A percentile compares a stretch with the other conserved stretches of the same genome.
Evolutionary conservation across 352 stramenopile genomes (phyloP).

Genomic region (Phytophthora megakarya): DNA sequence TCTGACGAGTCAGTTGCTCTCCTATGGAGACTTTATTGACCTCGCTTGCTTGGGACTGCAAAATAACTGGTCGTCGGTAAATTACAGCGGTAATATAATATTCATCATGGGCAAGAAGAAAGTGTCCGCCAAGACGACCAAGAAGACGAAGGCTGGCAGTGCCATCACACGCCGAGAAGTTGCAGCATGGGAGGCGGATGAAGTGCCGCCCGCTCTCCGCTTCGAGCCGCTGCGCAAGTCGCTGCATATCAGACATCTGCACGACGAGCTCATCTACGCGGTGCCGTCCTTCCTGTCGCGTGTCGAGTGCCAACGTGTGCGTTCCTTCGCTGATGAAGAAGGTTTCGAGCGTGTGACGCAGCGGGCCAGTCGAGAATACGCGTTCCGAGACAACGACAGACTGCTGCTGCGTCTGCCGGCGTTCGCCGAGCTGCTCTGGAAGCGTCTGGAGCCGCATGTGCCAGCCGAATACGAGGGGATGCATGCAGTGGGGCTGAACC

Average conservation of each 20-base stretch:
- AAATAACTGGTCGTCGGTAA: too few relatives aligned
- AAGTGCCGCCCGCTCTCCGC: slow-evolving; percentile 46
- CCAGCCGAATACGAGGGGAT: slow-evolving; percentile 64
- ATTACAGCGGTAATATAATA: too few relatives aligned
- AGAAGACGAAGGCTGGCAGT: slow-evolving; percentile 26
- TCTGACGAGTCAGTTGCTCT: not conserved
- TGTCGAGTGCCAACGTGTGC: slow-evolving; percentile 62
- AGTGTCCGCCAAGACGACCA: slow-evolving; percentile 8
- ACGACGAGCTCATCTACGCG: slow-evolving; percentile 70
- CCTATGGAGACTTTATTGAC: too few relatives aligned
- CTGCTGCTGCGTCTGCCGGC: slow-evolving; percentile 63
- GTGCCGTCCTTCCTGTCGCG: slow-evolving; percentile 68
- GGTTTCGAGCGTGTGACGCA: slow-evolving; percentile 77
- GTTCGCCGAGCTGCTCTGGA: slow-evolving; percentile 74
- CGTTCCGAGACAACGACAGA: slow-evolving; percentile 80
- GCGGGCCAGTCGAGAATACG: slow-evolving; percentile 61
- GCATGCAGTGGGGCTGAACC: slow-evolving; percentile 69
- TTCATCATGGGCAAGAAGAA: slow-evolving; percentile 36
- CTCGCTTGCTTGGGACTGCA: too few relatives aligned
- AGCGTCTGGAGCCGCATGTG: slow-evolving; percentile 60
- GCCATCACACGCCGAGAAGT: slow-evolving; percentile 17
- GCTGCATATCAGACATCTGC: slow-evolving; percentile 44
- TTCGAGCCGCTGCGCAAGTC: slow-evolving; percentile 47
- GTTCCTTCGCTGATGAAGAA: slow-evolving; percentile 57
- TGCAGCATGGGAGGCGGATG: slow-evolving; percentile 30